Evolutionary conservation across 2,329 filamentous ascomycete genomes (phyloP).

Genomic region (Neonectria sp.): DNA sequence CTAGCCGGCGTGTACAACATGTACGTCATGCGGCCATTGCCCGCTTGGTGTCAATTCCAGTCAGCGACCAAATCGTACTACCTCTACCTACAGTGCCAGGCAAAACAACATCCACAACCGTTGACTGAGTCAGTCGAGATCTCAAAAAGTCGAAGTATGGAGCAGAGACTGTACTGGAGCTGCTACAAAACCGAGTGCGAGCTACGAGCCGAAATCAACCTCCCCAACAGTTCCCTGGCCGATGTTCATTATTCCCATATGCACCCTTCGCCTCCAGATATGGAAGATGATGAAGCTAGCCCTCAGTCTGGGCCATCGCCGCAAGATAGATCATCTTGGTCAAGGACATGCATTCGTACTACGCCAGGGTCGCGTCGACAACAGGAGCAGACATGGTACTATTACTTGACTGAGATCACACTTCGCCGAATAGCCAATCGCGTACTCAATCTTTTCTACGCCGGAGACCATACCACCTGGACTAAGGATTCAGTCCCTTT

Average conservation of each 20-base stretch:
- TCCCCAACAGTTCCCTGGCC: constrained; percentile 54
- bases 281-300: not conserved
- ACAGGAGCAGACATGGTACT: constrained; percentile 58
- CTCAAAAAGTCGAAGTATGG: constrained; percentile 48
- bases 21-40: constrained; percentile 56
- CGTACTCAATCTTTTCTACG: constrained; percentile 52
- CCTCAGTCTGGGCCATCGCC: constrained; percentile 1
- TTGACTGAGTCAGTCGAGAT: not conserved
- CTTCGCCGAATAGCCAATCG: constrained; percentile 58
- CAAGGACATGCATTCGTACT: no score
- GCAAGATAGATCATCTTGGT: no score
- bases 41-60: constrained; percentile 54
- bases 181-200: constrained; percentile 61
- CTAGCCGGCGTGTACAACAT: constrained; percentile 57
- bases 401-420: constrained; percentile 60
- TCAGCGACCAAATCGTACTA: constrained; percentile 50
- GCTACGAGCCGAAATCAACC: constrained; percentile 55
- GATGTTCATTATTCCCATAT: constrained; percentile 52
- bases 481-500: constrained; percentile 33
- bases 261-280: constrained; percentile 43
- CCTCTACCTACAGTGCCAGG: constrained; percentile 48
- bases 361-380: constrained; percentile 4
- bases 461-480: constrained; percentile 35
- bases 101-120: not conserved
- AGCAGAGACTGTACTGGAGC: constrained; percentile 60